Conservation (phyloP, 306 rosid species). For the Senna tora region DNA sequence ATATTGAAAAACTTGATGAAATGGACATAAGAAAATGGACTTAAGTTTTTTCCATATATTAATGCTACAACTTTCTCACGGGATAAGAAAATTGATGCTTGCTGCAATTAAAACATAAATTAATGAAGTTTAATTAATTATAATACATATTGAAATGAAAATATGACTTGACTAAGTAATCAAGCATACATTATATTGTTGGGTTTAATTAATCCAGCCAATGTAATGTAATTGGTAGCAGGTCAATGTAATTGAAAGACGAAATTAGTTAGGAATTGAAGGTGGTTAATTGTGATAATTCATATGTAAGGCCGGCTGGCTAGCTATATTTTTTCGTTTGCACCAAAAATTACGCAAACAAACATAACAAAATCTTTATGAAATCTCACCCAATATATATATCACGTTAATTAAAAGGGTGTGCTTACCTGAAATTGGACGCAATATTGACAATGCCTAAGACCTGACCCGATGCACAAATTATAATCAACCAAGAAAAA, state of each 20-base stretch:
- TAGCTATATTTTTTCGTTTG: not conserved
- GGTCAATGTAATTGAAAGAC: not conserved
- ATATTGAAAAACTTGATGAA: too few species aligned
- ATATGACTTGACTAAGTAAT: too few species aligned
- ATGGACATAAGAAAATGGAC: too few species aligned
- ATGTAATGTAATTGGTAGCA: too few species aligned
- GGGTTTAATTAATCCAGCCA: too few species aligned
- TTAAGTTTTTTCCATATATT: too few species aligned
- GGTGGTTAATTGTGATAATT: slow-evolving; percentile 27
- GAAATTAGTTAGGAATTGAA: not conserved
- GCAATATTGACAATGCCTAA: slow-evolving; percentile 48
- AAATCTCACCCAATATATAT: slow-evolving; percentile 47
- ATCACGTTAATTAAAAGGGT: slow-evolving; percentile 43
- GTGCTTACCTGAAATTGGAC: slow-evolving; percentile 51
- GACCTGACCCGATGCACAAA: not conserved
- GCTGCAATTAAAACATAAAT: too few species aligned
- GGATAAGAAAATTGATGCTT: too few species aligned
- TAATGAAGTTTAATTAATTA: too few species aligned
- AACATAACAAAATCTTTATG: slow-evolving; percentile 43
- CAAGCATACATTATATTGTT: too few species aligned
- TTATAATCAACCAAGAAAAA: not conserved
- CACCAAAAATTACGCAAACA: slow-evolving; percentile 53
- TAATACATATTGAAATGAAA: too few species aligned
- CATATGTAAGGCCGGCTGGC: slow-evolving; percentile 19
- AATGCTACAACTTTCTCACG: too few species aligned